A percentile compares a stretch with the other conserved stretches of the same genome.
phyloP scores from a whole-genome alignment of 2,329 filamentous ascomycete species.

The Phaeosphaeriaceae sp. region DNA sequence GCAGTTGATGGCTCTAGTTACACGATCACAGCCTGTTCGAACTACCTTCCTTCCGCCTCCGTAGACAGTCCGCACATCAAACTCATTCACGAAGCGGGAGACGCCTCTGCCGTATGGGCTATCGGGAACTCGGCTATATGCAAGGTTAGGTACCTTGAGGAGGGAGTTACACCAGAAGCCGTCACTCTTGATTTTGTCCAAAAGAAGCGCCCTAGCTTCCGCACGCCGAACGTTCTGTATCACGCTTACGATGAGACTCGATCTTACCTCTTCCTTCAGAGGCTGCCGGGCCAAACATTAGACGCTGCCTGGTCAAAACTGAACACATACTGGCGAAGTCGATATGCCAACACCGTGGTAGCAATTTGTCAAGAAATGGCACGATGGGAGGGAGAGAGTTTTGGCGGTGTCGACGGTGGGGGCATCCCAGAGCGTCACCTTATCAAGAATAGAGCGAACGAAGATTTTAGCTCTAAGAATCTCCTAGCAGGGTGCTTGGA shows the following conservation, averaged over 20 bases:
- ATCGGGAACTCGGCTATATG: conserved; percentile 26
- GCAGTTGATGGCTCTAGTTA: conserved; percentile 12
- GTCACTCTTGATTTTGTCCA: conserved; percentile 13
- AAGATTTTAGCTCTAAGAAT: conserved; percentile 6
- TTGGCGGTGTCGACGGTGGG: conserved; percentile 9
- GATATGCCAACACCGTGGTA: conserved; percentile 27
- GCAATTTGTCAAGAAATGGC: conserved; percentile 14
- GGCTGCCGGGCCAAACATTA: conserved; percentile 33
- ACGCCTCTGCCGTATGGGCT: conserved; percentile 27
- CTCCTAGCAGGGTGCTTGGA: background rate
- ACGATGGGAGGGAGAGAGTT: conserved; percentile 4
- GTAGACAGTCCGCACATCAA: conserved; percentile 15
- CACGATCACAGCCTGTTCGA: conserved; percentile 3
- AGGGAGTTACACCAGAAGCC: conserved; percentile 14
- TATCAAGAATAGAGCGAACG: background rate
- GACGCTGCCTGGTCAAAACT: conserved; percentile 31
- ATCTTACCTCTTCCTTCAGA: conserved; percentile 33
- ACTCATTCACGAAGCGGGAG: conserved; percentile 26
- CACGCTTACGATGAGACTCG: conserved; percentile 25
- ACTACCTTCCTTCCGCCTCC: background rate
- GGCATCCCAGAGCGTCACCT: conserved; percentile 8
- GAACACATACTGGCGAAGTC: conserved; percentile 20
- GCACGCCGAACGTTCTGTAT: conserved; percentile 12
- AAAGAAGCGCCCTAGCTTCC: conserved; percentile 12
- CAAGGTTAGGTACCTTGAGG: conserved; percentile 23